Conservation (phyloP, 1,284 basidiomycete species). For the Ceratobasidium papillatum region DNA sequence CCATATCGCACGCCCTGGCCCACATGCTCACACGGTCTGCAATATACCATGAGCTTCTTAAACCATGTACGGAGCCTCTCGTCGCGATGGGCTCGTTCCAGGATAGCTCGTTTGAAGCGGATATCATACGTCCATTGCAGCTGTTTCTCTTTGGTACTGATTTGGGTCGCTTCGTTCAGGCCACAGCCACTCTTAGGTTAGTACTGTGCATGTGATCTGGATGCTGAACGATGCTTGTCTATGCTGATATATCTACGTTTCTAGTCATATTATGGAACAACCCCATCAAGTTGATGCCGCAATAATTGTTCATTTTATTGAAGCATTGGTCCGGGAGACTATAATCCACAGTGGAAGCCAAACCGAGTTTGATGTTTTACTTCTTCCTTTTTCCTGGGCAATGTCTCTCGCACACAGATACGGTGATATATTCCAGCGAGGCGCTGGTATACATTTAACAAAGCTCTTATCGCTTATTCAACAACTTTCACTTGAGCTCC, state of each 20-base stretch:
- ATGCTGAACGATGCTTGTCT: background rate
- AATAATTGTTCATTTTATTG: background rate
- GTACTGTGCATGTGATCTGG: background rate
- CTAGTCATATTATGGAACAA: background rate
- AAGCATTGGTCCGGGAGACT: background rate
- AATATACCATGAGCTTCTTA: background rate
- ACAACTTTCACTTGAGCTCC: conserved; percentile 7
- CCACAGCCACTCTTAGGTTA: background rate
- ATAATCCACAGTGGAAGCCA: background rate
- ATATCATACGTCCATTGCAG: conserved; percentile 1
- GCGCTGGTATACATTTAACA: background rate
- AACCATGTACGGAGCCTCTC: background rate
- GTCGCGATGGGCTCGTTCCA: background rate
- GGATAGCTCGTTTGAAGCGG: background rate
- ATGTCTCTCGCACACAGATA: background rate
- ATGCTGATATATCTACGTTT: background rate
- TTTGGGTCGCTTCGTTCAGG: background rate
- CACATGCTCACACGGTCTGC: conserved; percentile 5
- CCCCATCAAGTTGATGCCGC: background rate
- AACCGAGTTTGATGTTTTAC: background rate
- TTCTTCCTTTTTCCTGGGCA: conserved; percentile 18
- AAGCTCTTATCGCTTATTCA: background rate
- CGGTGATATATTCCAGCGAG: background rate
- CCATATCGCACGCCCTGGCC: background rate
- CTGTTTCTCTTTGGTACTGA: background rate